Evolutionary conservation across 1,139 yeast species (phyloP).

Genomic region (Candida gigantensis): DNA sequence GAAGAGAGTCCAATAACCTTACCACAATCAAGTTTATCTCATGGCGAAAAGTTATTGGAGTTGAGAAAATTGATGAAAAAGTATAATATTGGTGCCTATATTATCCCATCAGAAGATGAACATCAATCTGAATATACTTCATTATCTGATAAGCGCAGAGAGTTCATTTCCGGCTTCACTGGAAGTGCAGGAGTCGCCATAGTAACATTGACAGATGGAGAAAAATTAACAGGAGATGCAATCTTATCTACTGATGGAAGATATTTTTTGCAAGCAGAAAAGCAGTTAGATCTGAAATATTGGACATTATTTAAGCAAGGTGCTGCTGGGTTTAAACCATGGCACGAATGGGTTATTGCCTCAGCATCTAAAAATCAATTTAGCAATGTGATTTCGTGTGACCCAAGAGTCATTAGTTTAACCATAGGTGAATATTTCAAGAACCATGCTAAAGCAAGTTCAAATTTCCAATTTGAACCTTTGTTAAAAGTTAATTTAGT

Average conservation of each 20-base stretch:
- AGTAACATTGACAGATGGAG: conserved; percentile 41
- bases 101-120: conserved; percentile 61
- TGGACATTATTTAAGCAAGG: conserved; percentile 48
- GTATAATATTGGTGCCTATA: conserved; percentile 48
- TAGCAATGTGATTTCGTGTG: conserved; percentile 41
- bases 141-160: conserved; percentile 51
- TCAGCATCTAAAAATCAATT: conserved; percentile 34
- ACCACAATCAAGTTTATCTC: conserved; percentile 11
- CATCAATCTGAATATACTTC: conserved; percentile 60
- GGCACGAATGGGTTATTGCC: conserved; percentile 41
- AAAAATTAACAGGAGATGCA: conserved; percentile 36
- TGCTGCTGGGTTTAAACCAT: conserved; percentile 32
- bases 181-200: conserved; percentile 62
- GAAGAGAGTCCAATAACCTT: conserved; percentile 12
- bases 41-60: conserved; percentile 26
- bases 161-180: conserved; percentile 52
- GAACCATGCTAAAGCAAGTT: conserved; percentile 21
- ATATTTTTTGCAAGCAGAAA: conserved; percentile 51
- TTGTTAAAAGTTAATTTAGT: conserved; percentile 33
- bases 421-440: conserved; percentile 37
- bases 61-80: conserved; percentile 44
- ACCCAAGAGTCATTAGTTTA: conserved; percentile 38
- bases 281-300: conserved; percentile 33
- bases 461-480: conserved; percentile 33
- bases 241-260: conserved; percentile 60